Conservation (phyloP, 768 basidiomycete species). For the Mrakia gelida region DNA sequence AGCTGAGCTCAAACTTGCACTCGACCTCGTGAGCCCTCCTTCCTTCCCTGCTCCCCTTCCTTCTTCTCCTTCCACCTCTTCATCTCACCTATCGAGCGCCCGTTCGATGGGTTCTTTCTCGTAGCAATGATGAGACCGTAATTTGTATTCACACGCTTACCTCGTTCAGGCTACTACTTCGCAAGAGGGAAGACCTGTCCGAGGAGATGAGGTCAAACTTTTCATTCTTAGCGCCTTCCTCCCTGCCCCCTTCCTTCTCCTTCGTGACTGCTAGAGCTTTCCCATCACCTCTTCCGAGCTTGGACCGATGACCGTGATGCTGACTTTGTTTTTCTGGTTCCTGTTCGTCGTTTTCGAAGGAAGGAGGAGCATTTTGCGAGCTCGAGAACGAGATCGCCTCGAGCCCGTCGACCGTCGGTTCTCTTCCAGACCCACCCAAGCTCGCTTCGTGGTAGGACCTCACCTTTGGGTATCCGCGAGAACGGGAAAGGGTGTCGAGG, state of each 20-base stretch:
- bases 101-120: neutral
- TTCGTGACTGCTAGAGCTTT: neutral
- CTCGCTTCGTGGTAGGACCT: no score
- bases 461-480: no score
- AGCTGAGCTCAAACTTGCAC: no score
- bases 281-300: neutral
- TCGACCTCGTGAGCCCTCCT: neutral
- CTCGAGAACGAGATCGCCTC: neutral
- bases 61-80: neutral
- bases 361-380: neutral
- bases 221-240: neutral
- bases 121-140: neutral
- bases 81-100: neutral
- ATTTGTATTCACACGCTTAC: slow-evolving; percentile 1
- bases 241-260: neutral
- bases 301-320: neutral
- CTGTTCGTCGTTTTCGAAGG: neutral
- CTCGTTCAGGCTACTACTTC: neutral
- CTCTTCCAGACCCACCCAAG: no score
- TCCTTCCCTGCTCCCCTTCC: neutral
- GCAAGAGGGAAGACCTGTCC: neutral
- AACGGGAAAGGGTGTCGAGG: no score
- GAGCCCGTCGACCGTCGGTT: neutral
- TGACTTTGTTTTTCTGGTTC: neutral
- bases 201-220: neutral